A percentile compares a stretch with the other conserved stretches of the same genome.
phyloP scores from a whole-genome alignment of 345 rosid species.

The Populus davidiana region DNA sequence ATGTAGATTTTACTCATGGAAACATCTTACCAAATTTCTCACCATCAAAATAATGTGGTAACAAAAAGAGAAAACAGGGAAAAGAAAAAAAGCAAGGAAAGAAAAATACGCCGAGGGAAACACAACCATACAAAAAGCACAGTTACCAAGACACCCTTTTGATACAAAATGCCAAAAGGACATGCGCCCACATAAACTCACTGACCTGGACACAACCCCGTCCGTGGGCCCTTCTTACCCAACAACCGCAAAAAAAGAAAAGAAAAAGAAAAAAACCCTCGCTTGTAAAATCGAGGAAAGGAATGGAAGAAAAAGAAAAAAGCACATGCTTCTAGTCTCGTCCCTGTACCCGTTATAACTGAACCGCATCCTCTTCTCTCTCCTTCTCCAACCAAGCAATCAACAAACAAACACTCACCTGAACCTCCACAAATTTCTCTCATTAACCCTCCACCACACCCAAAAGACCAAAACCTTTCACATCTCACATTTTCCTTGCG shows the following conservation, averaged over 20 bases:
- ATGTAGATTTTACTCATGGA: too few species aligned
- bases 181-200: conserved; percentile 4
- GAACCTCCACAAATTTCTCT: background rate
- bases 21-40: background rate
- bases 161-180: background rate
- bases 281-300: background rate
- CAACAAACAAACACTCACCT: background rate
- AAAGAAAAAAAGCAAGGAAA: background rate
- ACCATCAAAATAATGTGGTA: background rate
- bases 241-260: conserved; percentile 4
- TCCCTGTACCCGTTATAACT: background rate
- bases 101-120: background rate
- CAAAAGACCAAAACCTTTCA: background rate
- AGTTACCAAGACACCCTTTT: background rate
- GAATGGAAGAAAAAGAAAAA: too few species aligned
- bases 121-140: too few species aligned
- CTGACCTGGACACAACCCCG: conserved; percentile 13
- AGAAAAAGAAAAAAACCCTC: background rate
- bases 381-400: background rate
- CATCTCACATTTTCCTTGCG: background rate
- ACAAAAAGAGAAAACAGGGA: background rate
- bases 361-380: background rate
- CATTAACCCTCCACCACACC: background rate
- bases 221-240: conserved; percentile 20
- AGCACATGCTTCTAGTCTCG: background rate